Evolutionary conservation across 2,329 filamentous ascomycete species (phyloP).

Genomic region (Exophiala lecanii-corni): DNA sequence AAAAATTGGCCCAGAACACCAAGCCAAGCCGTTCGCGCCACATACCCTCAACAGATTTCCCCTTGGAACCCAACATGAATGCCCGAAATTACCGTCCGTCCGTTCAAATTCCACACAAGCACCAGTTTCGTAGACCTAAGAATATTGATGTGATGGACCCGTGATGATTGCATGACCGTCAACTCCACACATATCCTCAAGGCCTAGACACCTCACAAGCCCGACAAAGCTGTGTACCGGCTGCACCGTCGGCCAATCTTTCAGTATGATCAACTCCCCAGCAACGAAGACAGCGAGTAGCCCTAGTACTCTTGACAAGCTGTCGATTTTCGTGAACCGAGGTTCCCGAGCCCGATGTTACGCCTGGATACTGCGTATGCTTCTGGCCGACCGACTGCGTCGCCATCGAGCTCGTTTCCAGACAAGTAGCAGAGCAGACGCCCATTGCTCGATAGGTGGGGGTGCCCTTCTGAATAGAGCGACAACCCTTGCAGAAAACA

Average conservation of each 20-base stretch:
- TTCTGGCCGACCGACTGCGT: background rate
- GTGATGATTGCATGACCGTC: no score
- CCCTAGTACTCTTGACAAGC: background rate
- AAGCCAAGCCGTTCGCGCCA: no score
- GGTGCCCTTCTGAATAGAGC: constrained; percentile 2
- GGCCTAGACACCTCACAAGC: background rate
- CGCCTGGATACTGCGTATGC: background rate
- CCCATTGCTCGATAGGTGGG: constrained; percentile 1
- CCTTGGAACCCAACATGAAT: no score
- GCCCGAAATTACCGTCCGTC: no score
- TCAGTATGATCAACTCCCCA: background rate
- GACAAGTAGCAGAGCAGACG: constrained; percentile 7
- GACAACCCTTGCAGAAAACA: constrained; percentile 7
- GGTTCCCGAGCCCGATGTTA: background rate
- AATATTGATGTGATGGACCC: no score
- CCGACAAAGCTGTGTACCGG: background rate
- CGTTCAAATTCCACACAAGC: no score
- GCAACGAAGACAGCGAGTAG: background rate
- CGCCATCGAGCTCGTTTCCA: background rate
- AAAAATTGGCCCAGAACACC: no score
- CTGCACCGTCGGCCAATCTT: background rate
- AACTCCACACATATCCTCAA: no score
- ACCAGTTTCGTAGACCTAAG: no score
- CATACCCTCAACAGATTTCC: no score
- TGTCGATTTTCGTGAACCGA: background rate